Evolutionary conservation across 768 basidiomycete genomes (phyloP).

Genomic region (Piloderma croceum): DNA sequence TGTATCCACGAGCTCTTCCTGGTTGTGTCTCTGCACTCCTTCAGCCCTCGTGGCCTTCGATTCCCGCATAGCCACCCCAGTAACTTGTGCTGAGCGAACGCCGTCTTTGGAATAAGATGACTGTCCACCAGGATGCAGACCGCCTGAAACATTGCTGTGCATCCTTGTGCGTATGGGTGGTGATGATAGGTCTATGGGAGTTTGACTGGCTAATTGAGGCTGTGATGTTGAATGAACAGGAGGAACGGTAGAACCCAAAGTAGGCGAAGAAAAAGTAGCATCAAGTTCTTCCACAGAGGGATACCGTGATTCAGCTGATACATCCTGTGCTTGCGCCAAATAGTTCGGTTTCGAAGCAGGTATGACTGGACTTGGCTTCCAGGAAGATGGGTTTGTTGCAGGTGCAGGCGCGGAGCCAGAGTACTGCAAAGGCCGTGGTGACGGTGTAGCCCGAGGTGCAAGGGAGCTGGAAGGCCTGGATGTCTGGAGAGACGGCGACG

Average conservation of each 20-base stretch:
- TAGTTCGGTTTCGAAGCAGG: constrained; percentile 26
- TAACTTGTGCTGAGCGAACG: constrained; percentile 52
- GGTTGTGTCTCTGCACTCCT: too few species aligned
- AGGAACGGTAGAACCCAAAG: constrained; percentile 5
- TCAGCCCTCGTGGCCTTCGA: constrained; percentile 7
- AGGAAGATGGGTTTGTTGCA: too few species aligned
- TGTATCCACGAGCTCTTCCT: too few species aligned
- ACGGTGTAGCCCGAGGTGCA: constrained; percentile 19
- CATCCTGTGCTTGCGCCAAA: constrained; percentile 34
- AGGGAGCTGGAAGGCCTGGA: constrained; percentile 15
- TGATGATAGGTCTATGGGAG: too few species aligned
- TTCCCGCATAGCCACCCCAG: constrained; percentile 48
- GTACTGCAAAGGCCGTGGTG: constrained; percentile 29
- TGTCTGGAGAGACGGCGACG: constrained; percentile 12
- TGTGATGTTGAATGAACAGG: constrained; percentile 12
- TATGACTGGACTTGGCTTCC: constrained; percentile 7
- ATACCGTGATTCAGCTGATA: constrained; percentile 67
- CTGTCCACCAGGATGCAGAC: constrained; percentile 13
- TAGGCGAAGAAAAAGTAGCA: constrained; percentile 38
- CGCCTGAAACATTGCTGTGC: constrained; percentile 7
- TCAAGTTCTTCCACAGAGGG: constrained; percentile 86
- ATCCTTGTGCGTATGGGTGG: constrained; percentile 9
- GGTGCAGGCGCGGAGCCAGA: too few species aligned
- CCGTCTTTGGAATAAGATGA: constrained; percentile 31
- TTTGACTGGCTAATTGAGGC: constrained; percentile 5